Evolutionary conservation across 495 filamentous ascomycete genomes (phyloP), one percentile per base, ranked within the genome.

Genomic region (Trichocladium antarcticum): DNA sequence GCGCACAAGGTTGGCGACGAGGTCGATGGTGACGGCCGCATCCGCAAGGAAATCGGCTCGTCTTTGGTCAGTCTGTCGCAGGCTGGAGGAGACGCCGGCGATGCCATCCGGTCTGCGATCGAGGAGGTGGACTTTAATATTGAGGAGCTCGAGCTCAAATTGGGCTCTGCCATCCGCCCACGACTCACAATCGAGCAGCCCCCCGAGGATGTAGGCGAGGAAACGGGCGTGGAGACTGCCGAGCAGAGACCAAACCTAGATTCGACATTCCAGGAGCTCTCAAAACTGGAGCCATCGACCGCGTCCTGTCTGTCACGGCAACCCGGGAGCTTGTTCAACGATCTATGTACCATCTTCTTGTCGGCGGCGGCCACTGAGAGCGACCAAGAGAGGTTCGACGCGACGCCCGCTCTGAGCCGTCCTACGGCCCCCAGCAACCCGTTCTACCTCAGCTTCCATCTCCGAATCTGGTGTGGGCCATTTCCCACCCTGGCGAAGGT

Each of bases 361-460:
- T 62, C 76, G 21, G 75, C 77, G 10, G 71, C 72, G 39, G 64
- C 72, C 2, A 75, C 74, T 14, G 57, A 72, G 1, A 57, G 63
- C 3, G 67, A 73, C 39, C 55, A 87, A 2, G 63, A 75, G 10
- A 58, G 63, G 27, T 82, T 94, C 53, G 70, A 78, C 36, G 66
- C 72, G 12, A 60, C 80, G 6, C 72, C 76, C 14, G 67, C 82
- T 34, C 70, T 89, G 24, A 71, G 73, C 28, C 78, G 74, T 39
- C 54, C 73, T 6, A 59, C 69, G 20, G 81, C 78, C 0, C 63
- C 71, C 14, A 72, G 77, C 40, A 73, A 79, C 2, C 75, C 82
- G 8, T 75, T 87, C 34, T 84, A 83, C 47, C 60, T 89, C 57
- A 84, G 82, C 4, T 90, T 96, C 61, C 82, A 89, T 47, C 70